Evolutionary conservation across 106 monocot genomes (phyloP).

Genomic region (Alisma plantagoaquatica): DNA sequence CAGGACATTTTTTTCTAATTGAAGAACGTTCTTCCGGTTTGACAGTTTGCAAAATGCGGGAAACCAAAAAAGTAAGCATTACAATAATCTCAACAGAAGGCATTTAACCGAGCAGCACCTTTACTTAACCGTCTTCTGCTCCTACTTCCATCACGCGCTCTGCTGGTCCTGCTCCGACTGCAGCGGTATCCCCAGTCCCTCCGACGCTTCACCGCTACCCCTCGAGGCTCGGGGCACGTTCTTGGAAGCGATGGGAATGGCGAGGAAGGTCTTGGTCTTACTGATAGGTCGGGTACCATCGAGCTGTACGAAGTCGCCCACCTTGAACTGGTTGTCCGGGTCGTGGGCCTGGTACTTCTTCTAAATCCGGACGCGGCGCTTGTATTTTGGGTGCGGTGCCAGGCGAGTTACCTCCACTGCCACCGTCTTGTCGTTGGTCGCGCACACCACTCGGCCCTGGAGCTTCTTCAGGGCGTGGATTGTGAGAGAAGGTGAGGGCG

Average conservation of each 20-base stretch:
- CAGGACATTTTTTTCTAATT: no score
- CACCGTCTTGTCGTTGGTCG: conserved; percentile 80
- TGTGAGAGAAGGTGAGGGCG: conserved; percentile 17
- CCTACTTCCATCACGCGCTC: no score
- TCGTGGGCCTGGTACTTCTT: conserved; percentile 95
- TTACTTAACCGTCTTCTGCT: no score
- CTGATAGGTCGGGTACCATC: conserved; percentile 78
- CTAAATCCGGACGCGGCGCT: conserved; percentile 59
- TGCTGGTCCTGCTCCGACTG: conserved; percentile 30
- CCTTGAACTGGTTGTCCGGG: conserved; percentile 72
- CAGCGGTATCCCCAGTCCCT: conserved; percentile 20
- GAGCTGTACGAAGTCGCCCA: conserved; percentile 82
- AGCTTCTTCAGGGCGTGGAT: conserved; percentile 59
- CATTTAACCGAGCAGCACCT: no score
- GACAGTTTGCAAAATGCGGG: no score
- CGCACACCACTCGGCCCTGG: conserved; percentile 67
- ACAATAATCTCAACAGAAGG: no score
- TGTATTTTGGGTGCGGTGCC: conserved; percentile 86
- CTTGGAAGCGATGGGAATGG: conserved; percentile 36
- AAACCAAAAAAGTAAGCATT: no score
- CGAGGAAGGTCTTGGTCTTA: conserved; percentile 88
- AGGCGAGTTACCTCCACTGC: conserved; percentile 72
- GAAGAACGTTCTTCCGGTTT: no score
- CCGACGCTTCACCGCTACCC: background rate
- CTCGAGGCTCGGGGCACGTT: conserved; percentile 18